Base-by-base conservation (phyloP, 352 stramenopile genomes). In the Phytophthora kernoviae region DNA sequence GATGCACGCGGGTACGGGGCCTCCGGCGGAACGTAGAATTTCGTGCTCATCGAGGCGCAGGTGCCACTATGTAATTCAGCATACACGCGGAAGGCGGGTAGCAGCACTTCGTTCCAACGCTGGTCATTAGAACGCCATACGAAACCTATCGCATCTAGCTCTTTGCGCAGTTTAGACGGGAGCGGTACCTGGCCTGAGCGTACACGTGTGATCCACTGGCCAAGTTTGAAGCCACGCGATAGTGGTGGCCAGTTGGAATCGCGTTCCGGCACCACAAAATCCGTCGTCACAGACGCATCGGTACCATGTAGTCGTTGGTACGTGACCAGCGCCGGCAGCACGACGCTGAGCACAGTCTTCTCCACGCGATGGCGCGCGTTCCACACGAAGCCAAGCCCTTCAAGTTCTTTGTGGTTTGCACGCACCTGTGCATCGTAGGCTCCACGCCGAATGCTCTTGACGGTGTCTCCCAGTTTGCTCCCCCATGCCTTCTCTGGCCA, bases 381-480 rank as follows among this genome's bases (percentile, higher is more conserved):
- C 95, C 95, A 98, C 24, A 97, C 75, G 65, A 98, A 98, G n/a
- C 91, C 93, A 20, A 98, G 59, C 12, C 67, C 66, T 30, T 97
- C 81, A 5, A 98, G 73, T 37, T 95, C 77, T 10, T 81, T 62
- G 10, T 75, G 74, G 52, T 87, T 73, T 1, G 70, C 60, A 18
- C 88, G 87, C 6, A 97, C 84, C 70, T 98, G 96, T 15, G 73
- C 40, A 34, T 77, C 69, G 52, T 90, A 94, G 0, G 88, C 89
- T 39, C 90, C 86, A 26, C 76, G 73, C 42, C 95, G 88, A 56
- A 98, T 97, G 40, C 90, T 92, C 67, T 96, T 96, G 15, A 98
- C 93, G 2, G 90, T 88, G 27, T 93, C 80, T 8, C 95, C 95
- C 10, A 98, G 74, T 17, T 91, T 81, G 36, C 97, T 71, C 0